A percentile compares a stretch with the other conserved stretches of the same genome.
These are phyloP conservation scores for Colletotrichum sp. DNA, from an alignment of 2,329 filamentous ascomycete genomes.

Conservation along the genomic window DNA sequence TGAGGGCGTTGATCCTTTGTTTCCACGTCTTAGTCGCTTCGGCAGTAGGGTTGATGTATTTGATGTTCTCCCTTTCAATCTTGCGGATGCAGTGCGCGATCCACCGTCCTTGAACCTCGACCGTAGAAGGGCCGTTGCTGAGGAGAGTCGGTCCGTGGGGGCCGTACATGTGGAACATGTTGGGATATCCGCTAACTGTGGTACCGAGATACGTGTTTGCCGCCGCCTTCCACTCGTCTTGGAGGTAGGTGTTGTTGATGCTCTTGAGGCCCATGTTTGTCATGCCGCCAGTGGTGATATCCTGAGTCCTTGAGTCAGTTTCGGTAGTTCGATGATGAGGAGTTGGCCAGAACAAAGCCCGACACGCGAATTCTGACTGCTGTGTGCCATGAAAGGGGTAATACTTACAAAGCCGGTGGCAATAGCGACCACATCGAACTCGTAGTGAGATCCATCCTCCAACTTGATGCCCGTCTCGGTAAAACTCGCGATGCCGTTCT, in stretches of 20 bases:
- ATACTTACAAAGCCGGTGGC: conserved; percentile 50
- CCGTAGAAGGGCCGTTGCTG: conserved; percentile 58
- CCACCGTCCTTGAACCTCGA: conserved; percentile 62
- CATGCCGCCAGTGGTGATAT: conserved; percentile 34
- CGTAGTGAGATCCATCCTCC: conserved; percentile 42
- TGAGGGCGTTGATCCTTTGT: conserved; percentile 48
- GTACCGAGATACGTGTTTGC: conserved; percentile 49
- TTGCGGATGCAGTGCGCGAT: conserved; percentile 54
- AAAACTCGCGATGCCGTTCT: conserved; percentile 44
- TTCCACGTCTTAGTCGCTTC: conserved; percentile 55
- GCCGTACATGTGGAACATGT: conserved; percentile 60
- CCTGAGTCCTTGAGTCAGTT: neutral
- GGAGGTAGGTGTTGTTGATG: conserved; percentile 38
- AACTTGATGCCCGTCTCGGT: conserved; percentile 44
- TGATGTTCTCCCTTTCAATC: conserved; percentile 48
- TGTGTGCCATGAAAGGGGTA: neutral
- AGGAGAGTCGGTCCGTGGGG: conserved; percentile 61
- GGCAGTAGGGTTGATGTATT: conserved; percentile 52
- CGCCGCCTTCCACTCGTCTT: conserved; percentile 45
- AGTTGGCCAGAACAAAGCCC: neutral
- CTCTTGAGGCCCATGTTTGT: conserved; percentile 48
- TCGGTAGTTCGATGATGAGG: neutral
- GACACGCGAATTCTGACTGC: too few species aligned
- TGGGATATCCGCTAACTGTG: conserved; percentile 48
- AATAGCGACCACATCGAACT: conserved; percentile 48